Evolutionary conservation across 2,329 filamentous ascomycete genomes (phyloP).

Genomic region (Stagonosporopsis vannaccii): DNA sequence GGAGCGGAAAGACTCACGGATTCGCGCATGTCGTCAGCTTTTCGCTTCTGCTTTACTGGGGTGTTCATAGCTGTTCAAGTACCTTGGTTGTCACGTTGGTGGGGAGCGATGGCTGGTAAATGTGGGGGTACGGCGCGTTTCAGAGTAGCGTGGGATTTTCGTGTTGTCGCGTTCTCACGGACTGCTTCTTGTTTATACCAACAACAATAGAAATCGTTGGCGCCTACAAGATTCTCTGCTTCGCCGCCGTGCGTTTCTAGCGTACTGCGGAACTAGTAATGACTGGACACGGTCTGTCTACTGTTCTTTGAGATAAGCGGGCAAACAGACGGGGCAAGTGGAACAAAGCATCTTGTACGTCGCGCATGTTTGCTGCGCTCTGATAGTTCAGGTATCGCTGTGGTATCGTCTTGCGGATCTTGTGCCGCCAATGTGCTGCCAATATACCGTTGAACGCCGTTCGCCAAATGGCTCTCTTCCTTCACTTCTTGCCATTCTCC

Average conservation of each 20-base stretch:
- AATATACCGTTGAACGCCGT: slow-evolving; percentile 7
- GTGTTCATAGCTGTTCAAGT: slow-evolving; percentile 10
- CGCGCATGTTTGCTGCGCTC: slow-evolving; percentile 4
- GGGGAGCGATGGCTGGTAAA: slow-evolving; percentile 19
- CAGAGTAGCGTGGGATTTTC: slow-evolving; percentile 19
- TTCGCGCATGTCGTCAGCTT: slow-evolving; percentile 7
- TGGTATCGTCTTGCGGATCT: slow-evolving; percentile 13
- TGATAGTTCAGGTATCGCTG: slow-evolving; percentile 1
- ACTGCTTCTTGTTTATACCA: slow-evolving; percentile 17
- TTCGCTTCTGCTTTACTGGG: slow-evolving; percentile 14
- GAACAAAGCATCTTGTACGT: not conserved
- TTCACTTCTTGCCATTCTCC: slow-evolving; percentile 39
- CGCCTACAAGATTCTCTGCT: not conserved
- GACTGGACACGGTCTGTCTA: not conserved
- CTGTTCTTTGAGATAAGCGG: not conserved
- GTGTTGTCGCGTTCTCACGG: slow-evolving; percentile 11
- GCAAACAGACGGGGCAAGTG: not conserved
- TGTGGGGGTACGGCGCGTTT: slow-evolving; percentile 19
- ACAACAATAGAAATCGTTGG: slow-evolving; percentile 7
- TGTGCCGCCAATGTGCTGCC: not conserved
- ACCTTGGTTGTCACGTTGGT: slow-evolving; percentile 5
- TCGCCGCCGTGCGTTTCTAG: not conserved
- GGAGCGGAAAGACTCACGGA: slow-evolving; percentile 4
- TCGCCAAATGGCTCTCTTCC: not conserved
- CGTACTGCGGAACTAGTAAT: not conserved